Percentiles rank a stretch among this genome's conserved stretches.
Evolutionary conservation across 495 filamentous ascomycete species (phyloP).

Genomic region (Cryomyces minteri): DNA sequence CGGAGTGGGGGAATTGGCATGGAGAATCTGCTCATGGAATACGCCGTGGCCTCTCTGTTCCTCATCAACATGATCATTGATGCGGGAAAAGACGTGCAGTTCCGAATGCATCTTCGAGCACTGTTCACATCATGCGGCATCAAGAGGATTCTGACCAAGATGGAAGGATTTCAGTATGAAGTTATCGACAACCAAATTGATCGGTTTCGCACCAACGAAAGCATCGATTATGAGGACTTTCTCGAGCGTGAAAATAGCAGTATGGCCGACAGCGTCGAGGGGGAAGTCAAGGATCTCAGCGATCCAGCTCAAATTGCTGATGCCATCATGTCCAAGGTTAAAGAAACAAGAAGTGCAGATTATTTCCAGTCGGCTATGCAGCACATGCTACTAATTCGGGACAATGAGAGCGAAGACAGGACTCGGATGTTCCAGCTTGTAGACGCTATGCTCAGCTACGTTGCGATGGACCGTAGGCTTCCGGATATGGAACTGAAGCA

Average conservation of each 20-base stretch:
- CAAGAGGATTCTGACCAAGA: conserved; percentile 85
- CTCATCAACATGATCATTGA: conserved; percentile 95
- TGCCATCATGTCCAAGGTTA: conserved; percentile 74
- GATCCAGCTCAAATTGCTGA: conserved; percentile 88
- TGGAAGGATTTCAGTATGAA: conserved; percentile 98
- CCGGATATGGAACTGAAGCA: conserved; percentile 97
- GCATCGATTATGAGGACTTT: conserved; percentile 95
- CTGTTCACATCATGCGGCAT: conserved; percentile 95
- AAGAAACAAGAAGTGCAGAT: conserved; percentile 70
- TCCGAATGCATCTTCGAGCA: conserved; percentile 84
- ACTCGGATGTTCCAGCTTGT: conserved; percentile 96
- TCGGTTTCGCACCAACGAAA: conserved; percentile 80
- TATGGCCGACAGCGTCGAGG: conserved; percentile 78
- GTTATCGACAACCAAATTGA: conserved; percentile 97
- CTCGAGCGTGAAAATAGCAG: conserved; percentile 80
- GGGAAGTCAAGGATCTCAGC: conserved; percentile 82
- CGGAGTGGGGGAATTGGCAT: conserved; percentile 95
- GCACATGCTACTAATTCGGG: conserved; percentile 82
- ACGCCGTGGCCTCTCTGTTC: conserved; percentile 86
- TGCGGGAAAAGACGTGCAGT: conserved; percentile 72
- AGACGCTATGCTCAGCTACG: conserved; percentile 94
- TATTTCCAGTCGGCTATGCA: conserved; percentile 94
- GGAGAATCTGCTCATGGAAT: conserved; percentile 99
- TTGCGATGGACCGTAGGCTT: conserved; percentile 90
- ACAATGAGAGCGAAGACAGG: conserved; percentile 83